These are phyloP conservation scores for Sanguinoderma infundibulare DNA, from an alignment of 1,284 basidiomycete species.

Conservation along the genomic window DNA sequence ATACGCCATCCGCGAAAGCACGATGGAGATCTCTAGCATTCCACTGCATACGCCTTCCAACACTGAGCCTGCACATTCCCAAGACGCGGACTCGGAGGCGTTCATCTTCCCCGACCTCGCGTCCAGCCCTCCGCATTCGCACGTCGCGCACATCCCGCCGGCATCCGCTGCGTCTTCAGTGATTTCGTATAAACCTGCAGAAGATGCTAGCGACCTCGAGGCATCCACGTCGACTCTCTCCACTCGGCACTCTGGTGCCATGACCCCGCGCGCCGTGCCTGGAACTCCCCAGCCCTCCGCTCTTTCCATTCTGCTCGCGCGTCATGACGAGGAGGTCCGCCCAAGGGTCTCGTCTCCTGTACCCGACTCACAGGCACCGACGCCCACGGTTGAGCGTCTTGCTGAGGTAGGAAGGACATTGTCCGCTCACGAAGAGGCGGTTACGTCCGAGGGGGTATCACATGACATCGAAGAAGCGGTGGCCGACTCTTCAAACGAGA, in stretches of 20 bases:
- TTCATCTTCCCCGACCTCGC: conserved; percentile 44
- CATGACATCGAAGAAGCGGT: not conserved
- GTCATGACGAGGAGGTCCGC: conserved; percentile 16
- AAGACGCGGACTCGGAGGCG: conserved; percentile 28
- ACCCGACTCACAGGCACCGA: conserved; percentile 45
- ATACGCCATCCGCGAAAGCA: conserved; percentile 65
- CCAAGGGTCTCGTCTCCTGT: conserved; percentile 14
- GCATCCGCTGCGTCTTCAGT: conserved; percentile 33
- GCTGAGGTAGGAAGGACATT: conserved; percentile 38
- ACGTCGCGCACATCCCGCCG: not conserved
- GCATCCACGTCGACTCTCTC: conserved; percentile 42
- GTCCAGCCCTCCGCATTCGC: conserved; percentile 19
- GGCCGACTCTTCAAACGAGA: conserved; percentile 22
- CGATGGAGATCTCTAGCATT: conserved; percentile 66
- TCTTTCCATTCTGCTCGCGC: conserved; percentile 46
- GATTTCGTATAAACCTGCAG: conserved; percentile 28
- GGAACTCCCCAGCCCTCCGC: conserved; percentile 42
- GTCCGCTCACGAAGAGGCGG: conserved; percentile 9
- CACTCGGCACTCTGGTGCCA: conserved; percentile 22
- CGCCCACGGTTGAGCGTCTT: conserved; percentile 55
- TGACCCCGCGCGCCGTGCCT: conserved; percentile 26
- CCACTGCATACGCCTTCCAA: conserved; percentile 37
- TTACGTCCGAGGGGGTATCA: not conserved
- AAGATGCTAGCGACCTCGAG: conserved; percentile 31
- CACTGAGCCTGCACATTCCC: not conserved